phyloP scores from a whole-genome alignment of 495 filamentous ascomycete genomes.

The Cryomyces antarcticus region DNA sequence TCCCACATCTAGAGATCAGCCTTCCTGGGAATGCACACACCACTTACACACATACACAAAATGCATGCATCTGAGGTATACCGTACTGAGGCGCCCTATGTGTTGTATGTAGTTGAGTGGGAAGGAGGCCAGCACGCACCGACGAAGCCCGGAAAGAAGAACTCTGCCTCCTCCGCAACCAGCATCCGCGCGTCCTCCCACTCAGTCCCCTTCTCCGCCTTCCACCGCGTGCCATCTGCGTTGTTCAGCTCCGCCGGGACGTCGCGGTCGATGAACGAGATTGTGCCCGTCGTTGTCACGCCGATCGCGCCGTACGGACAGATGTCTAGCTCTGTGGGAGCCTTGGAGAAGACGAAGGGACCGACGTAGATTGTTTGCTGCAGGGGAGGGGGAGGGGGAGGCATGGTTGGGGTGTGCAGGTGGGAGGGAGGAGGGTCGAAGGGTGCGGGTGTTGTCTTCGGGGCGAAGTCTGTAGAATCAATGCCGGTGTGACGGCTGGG shows the following conservation, averaged over 20 bases:
- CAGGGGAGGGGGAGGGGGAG: background rate
- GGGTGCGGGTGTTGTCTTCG: no score
- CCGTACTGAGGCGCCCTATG: background rate
- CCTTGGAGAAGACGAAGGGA: conserved; percentile 36
- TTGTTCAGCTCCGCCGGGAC: conserved; percentile 14
- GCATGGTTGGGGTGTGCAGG: background rate
- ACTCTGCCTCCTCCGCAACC: conserved; percentile 22
- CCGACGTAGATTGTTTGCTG: conserved; percentile 24
- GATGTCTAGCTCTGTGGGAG: conserved; percentile 33
- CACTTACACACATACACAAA: background rate
- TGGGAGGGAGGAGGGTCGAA: background rate
- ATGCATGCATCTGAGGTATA: background rate
- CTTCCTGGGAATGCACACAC: background rate
- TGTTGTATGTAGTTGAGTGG: background rate
- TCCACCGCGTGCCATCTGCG: conserved; percentile 5
- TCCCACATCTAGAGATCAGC: background rate
- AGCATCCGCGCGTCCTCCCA: conserved; percentile 23
- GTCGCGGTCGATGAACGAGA: conserved; percentile 32
- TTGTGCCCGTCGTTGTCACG: conserved; percentile 45
- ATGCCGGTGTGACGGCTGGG: no score
- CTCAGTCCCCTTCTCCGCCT: conserved; percentile 25
- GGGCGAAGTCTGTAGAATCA: no score
- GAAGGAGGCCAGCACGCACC: conserved; percentile 26
- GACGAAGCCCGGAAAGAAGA: conserved; percentile 91
- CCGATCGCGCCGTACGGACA: conserved; percentile 39